Evolutionary conservation across 2,329 filamentous ascomycete species (phyloP), one percentile per base, ranked within the genome.

Genomic region (Fragosphaeria purpurea): DNA sequence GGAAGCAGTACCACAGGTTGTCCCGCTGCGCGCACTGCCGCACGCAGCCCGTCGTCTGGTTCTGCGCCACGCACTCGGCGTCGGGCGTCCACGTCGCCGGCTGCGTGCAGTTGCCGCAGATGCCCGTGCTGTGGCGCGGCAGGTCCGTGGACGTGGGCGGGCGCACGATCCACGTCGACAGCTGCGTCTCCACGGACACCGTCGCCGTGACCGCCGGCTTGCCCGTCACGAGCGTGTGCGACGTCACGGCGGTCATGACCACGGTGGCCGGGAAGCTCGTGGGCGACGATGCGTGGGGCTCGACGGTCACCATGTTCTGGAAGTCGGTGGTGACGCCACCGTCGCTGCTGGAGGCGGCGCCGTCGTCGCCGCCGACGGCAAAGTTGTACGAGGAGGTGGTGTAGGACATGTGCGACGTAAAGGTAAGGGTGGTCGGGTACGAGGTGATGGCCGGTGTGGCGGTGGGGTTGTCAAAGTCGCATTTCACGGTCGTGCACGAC

Each of bases 1-100:
- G 12, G 37, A 50, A 50, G 11, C 48, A 50, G 42, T 45, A 50
- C 42, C 48, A 46, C 6, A 41, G 37, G 3, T 37, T 31, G 31
- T 46, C 48, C 6, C 48, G 42, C 37, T 50, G 48, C n/a, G 43
- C 48, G 10, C 48, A 50, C 43, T 46, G 47, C 33, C 47, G 41
- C 47, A 50, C 47, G 35, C 47, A 50, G 22, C 34, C 47, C 13
- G 47, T 50, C 7, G 41, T 41, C 41, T 50, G 41, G 22, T 45
- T 40, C 34, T 39, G n/a, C 5, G 41, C 47, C 11, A 12, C 41
- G 7, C 47, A 50, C 12, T 22, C n/a, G 10, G 34, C 31, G 10
- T 33, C 41, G 13, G 41, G 41, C 34, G 13, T 35, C 42, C 47
- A 50, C 4, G 41, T 13, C 3, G 47, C 47, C 6, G 47, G 47